Base-by-base conservation (phyloP, 345 rosid species). In the Euphorbia lathyris region DNA sequence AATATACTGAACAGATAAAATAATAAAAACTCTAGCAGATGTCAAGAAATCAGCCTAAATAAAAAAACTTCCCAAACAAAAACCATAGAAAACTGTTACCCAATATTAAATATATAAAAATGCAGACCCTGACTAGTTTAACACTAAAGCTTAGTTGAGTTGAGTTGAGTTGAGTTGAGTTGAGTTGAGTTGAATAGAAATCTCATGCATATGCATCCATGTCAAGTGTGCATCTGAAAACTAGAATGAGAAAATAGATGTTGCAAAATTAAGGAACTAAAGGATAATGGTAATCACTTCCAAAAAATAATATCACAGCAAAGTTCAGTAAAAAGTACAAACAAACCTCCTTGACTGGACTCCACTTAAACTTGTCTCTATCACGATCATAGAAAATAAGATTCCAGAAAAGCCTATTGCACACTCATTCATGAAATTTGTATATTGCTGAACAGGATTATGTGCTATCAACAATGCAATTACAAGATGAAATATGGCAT, bases 291-390 rank as follows among this genome's bases (percentile, higher is more conserved):
- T 30, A 63, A 57, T 25, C 32, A 5, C 32, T 13, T 45, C 8
- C 5, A 19, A 7, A 26, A 34, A 20, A 47, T 19, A 42, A 50
- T 19, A 17, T 48, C 36, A 61, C 3, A 7, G 29, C 2, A 9
- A 59, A 29, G 69, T 32, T 19, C 20, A n/a, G 17, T 5, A 40
- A 4, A 62, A 63, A 34, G 7, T 2, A 34, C 38, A 34, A 67
- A 74, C 85, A 63, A 69, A 95, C 99, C 99, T 95, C 80, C 97
- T 83, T 58, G 88, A 82, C 69, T 83, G 90, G 68, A 81, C 93
- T 69, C 98, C 99, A 76, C 99, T 92, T 74, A 95, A 82, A 75
- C 88, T 95, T 72, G 98, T 88, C 86, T 95, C 97, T 59, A 95
- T 92, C 43, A 95, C 97, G 25, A 95, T 90, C 93, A 90, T 80